Percentiles rank a stretch among this genome's conserved stretches.
These are phyloP conservation scores for Globisporangium mamillatum DNA, from an alignment of 352 stramenopile genomes.

Conservation along the genomic window DNA sequence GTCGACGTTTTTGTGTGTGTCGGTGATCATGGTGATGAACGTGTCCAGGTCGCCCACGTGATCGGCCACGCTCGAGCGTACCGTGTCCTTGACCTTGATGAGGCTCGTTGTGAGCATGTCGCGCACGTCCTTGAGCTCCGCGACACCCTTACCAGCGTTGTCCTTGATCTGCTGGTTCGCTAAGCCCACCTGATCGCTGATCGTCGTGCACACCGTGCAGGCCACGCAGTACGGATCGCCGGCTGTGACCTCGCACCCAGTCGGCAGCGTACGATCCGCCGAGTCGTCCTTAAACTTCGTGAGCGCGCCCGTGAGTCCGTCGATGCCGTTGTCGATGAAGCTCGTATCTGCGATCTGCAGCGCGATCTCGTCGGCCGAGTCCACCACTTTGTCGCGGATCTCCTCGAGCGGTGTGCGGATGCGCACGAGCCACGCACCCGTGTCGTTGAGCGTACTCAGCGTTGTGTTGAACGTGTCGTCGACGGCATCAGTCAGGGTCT, in stretches of 20 bases:
- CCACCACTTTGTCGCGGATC: conserved; percentile 40
- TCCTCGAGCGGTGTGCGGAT: conserved; percentile 39
- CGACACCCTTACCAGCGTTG: conserved; percentile 35
- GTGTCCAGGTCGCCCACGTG: conserved; percentile 26
- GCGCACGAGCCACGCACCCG: conserved; percentile 35
- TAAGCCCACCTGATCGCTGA: conserved; percentile 28
- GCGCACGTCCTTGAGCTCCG: conserved; percentile 30
- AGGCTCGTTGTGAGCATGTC: conserved; percentile 36
- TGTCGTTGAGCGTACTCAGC: conserved; percentile 34
- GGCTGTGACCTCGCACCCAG: conserved; percentile 22
- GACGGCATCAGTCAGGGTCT: conserved; percentile 41
- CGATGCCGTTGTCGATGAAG: conserved; percentile 45
- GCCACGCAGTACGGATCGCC: conserved; percentile 31
- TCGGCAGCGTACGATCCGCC: conserved; percentile 28
- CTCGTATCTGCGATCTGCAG: conserved; percentile 29
- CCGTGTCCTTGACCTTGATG: conserved; percentile 30
- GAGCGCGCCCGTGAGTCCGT: conserved; percentile 29
- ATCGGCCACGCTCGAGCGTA: conserved; percentile 36
- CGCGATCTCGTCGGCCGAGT: conserved; percentile 29
- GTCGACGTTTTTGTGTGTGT: conserved; percentile 28
- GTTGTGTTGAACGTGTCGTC: conserved; percentile 42
- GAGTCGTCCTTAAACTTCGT: conserved; percentile 28
- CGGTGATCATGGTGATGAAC: conserved; percentile 24
- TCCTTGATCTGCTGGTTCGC: conserved; percentile 33
- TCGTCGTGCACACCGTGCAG: conserved; percentile 35